Evolutionary conservation across 2,329 filamentous ascomycete species (phyloP), one percentile per base, ranked within the genome.

Genomic region (Periglandula ipomoeae): DNA sequence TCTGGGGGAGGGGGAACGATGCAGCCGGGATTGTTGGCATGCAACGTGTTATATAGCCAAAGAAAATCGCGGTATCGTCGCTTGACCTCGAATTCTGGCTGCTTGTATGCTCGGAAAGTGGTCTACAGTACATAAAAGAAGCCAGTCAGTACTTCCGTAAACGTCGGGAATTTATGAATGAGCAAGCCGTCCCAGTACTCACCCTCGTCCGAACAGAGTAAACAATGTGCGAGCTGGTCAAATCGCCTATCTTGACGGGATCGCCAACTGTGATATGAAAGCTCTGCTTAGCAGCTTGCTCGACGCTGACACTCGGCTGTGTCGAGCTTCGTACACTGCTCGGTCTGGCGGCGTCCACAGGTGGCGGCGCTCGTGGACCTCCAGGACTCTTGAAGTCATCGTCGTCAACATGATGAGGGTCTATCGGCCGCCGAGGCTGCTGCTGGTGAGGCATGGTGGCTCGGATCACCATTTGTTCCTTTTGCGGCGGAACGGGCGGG

Each of bases 191-290:
- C n/a, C n/a, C n/a, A n/a, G n/a, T 23, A 46, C 57, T 52, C 75
- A 93, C 88, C 81, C 86, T 93, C 50, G 93, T 98, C 60, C 87
- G 80, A 55, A 98, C 93, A 59, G 89, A 89, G 70, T 98, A 98
- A 43, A 97, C 93, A 55, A 95, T 98, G 67, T 98, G 93, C 54
- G 90, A 95, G 66, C 87, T 95, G 8, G 93, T 96, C 65, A 97
- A 69, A 68, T 97, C 93, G 51, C 93, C 93, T 56, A 98, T 91
- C 72, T 97, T 98, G 70, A 96, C 90, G 48, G 93, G 93, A 69
- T 98, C 93, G 50, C 93, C 93, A 20, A 98, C 93, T 3, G 78
- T 82, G 59, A 98, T 97, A 44, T 87, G 74, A 67, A 97, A 98
- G 38, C 74, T 85, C 5, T 93, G 93, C 68, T 95, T 95, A 26